Base-by-base conservation (phyloP, 108 stramenopile species). In the Epithemia pelagica region DNA sequence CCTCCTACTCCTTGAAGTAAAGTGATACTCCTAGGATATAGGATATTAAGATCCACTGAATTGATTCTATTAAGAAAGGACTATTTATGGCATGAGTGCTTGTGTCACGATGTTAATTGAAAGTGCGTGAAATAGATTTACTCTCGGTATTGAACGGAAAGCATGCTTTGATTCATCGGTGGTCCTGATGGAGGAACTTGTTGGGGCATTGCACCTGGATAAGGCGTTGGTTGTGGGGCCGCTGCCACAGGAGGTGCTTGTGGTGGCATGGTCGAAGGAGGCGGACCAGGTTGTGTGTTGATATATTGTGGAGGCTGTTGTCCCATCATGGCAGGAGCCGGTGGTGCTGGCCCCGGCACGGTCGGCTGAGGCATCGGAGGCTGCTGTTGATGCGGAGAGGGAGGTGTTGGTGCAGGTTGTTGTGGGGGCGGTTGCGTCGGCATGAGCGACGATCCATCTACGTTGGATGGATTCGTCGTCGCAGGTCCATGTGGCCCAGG, bases 61-160 rank as follows among this genome's bases (percentile, higher is more conserved):
- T n/a, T n/a, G n/a, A n/a, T n/a, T n/a, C n/a, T n/a, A n/a, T n/a
- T n/a, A n/a, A n/a, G n/a, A n/a, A n/a, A n/a, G n/a, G n/a, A n/a
- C n/a, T n/a, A n/a, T n/a, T n/a, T n/a, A n/a, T n/a, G n/a, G n/a
- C n/a, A n/a, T n/a, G n/a, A n/a, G n/a, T n/a, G n/a, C n/a, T n/a
- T n/a, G n/a, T n/a, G n/a, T n/a, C n/a, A n/a, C n/a, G n/a, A n/a
- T n/a, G n/a, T n/a, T n/a, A n/a, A n/a, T n/a, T n/a, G n/a, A n/a
- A n/a, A n/a, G n/a, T n/a, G n/a, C n/a, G n/a, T n/a, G n/a, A n/a
- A n/a, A n/a, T n/a, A n/a, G n/a, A n/a, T n/a, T 46, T 46, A 46
- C 22, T 70, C 61, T 32, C 77, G 77, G 65, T 78, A 78, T 55
- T 78, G 77, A 1, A 72, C 61, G 21, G 68, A 70, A n/a, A 73